Evolutionary conservation across 2,329 filamentous ascomycete genomes (phyloP), one percentile per base, ranked within the genome.

Genomic region (Onygenales sp.): DNA sequence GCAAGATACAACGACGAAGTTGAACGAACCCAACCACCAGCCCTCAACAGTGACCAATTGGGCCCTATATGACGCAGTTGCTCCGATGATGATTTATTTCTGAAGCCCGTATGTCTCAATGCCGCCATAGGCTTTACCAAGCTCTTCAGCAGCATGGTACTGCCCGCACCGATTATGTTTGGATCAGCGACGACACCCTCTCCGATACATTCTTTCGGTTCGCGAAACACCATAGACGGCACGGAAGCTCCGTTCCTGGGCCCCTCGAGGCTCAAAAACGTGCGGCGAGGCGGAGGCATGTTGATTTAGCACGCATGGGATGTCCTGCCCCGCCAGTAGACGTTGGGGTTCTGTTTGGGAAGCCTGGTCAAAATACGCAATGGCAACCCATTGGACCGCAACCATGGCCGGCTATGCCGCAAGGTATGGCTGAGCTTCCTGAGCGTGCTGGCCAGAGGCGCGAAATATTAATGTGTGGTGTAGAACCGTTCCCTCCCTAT

Each of bases 231-330:
- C 72, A 75, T 55, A 72, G 74, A 62, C 76, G 81, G 57, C 71
- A 81, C 75, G 80, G 78, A 59, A 83, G 81, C 70, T 74, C 75
- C 58, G 77, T 82, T 2, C 82, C 82, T 9, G 82, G 82, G 2
- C 82, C 82, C 62, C 70, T 84, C 69, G 82, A 85, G 67, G 80
- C 81, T 45, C 75, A 77, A 56, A 73, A 75, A 62, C 72, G 82
- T 51, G 69, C 77, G 45, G 71, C 78, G 2, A 82, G 75, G 65
- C 72, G 82, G 52, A 74, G 76, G 51, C 82, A 83, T 69, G 78
- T 72, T 51, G 73, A 70, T 14, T 61, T 77, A 9, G 73, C 75
- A 36, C 65, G 69, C 14, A 54, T 65, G 44, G 63, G 63, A 31
- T 62, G 60, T 4, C 54, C 56, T 6, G 63, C 62, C 3, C 53